phyloP scores from a whole-genome alignment of 257 asterid genomes.

The Solanum dulcamara region DNA sequence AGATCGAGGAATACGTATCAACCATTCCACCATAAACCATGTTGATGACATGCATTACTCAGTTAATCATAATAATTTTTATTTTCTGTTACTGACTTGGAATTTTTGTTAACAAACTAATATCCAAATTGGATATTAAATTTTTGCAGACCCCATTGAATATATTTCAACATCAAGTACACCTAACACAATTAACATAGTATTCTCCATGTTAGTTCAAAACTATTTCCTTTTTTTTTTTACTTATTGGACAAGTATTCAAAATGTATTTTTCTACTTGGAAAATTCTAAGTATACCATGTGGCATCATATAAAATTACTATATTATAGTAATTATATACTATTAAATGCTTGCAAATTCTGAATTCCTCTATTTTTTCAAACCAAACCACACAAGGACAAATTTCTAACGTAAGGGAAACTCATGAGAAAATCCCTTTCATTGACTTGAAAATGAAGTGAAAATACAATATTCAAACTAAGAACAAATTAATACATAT shows the following conservation, averaged over 20 bases:
- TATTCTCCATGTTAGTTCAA: background rate
- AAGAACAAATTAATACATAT: too few species aligned
- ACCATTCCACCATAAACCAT: background rate
- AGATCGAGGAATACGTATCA: background rate
- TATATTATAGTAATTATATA: background rate
- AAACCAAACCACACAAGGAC: background rate
- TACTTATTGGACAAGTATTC: background rate
- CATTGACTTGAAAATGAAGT: background rate
- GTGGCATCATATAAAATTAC: background rate
- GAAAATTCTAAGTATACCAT: background rate
- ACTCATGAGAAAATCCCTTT: background rate
- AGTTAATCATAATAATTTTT: background rate
- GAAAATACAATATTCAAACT: background rate
- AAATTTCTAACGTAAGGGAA: background rate
- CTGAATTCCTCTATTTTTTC: background rate
- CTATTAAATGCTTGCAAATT: background rate
- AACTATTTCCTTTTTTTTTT: background rate
- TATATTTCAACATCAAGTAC: background rate
- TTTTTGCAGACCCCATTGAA: background rate
- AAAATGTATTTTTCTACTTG: background rate
- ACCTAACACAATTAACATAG: background rate
- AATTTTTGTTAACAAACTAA: background rate
- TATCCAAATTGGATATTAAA: background rate
- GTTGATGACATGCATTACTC: background rate
- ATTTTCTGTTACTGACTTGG: background rate